These are phyloP conservation scores for Boletus holoroseus DNA, from an alignment of 1,284 basidiomycete genomes.

Conservation along the genomic window DNA sequence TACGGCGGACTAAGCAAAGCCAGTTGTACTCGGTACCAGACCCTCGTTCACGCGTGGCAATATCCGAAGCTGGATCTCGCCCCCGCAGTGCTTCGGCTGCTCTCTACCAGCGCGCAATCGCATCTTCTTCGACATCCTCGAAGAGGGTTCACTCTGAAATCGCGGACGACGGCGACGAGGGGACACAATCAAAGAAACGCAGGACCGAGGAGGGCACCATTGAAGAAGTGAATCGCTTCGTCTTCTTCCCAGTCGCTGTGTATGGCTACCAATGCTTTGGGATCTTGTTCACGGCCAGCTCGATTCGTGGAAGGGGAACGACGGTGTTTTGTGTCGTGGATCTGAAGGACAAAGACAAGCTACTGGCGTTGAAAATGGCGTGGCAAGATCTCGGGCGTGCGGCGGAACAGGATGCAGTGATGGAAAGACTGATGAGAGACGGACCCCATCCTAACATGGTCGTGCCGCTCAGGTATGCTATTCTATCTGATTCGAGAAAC, in stretches of 20 bases:
- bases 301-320: conserved; percentile 10
- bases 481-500: not conserved
- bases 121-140: not conserved
- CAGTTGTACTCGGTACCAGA: not conserved
- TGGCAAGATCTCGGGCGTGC: conserved; percentile 7
- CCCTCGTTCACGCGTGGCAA: not conserved
- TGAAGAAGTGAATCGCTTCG: not conserved
- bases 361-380: conserved; percentile 2
- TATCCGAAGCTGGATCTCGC: not conserved
- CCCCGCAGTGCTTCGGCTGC: not conserved
- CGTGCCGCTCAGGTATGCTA: not conserved
- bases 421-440: not conserved
- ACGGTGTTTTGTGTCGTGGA: conserved; percentile 5
- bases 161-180: not conserved
- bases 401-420: not conserved
- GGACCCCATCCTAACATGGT: not conserved
- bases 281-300: conserved; percentile 7
- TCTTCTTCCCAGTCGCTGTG: not conserved
- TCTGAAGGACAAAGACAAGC: not conserved
- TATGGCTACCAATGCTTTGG: conserved; percentile 2
- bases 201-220: not conserved
- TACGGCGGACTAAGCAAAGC: not conserved
- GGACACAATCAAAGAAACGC: not conserved
- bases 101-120: not conserved
- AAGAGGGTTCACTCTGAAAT: conserved; percentile 1